Evolutionary conservation across 345 rosid genomes (phyloP), one percentile per base, ranked within the genome.

Genomic region (Carallia brachiata): DNA sequence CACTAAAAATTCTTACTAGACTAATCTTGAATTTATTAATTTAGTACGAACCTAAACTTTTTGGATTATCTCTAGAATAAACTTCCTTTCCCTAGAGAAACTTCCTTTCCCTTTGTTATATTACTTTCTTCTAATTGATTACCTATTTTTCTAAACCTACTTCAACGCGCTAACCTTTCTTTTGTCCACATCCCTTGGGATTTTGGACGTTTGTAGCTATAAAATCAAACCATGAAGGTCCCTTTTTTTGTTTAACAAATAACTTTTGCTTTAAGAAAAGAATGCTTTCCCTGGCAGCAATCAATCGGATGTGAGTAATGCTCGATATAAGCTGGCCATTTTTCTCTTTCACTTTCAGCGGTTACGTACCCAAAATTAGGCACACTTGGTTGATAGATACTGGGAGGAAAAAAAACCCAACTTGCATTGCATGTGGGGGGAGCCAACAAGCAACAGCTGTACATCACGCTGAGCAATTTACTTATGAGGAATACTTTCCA

Each of bases 151-250:
- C n/a, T 44, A 32, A 2, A 7, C 7, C 36, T 7, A 0, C 56
- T 62, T 27, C 32, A 65, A 34, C 16, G 4, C 3, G 5, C 50
- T 12, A 10, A 10, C 50, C 50, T 44, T 44, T 12, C 53, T 37
- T 52, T 67, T 23, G 61, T 68, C 67, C 70, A 31, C 39, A 69
- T 62, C 66, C 61, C 63, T 2, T 58, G 56, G 64, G n/a, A 15
- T 4, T 61, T 47, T 63, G 63, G 57, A 40, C 52, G 8, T 39
- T n/a, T 44, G 50, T 13, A 6, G 50, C 50, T 2, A 9, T 31
- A 61, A 48, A 58, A 58, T 9, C 39, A 31, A 6, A 23, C 16
- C 64, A 17, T 7, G 7, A 16, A 19, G 36, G 19, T 0, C 12
- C 31, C 9, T 23, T 23, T 23, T 23, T 23, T 23, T 23, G 23